Conservation (phyloP, 305 asterid species). For the Fraxinus nigra region DNA sequence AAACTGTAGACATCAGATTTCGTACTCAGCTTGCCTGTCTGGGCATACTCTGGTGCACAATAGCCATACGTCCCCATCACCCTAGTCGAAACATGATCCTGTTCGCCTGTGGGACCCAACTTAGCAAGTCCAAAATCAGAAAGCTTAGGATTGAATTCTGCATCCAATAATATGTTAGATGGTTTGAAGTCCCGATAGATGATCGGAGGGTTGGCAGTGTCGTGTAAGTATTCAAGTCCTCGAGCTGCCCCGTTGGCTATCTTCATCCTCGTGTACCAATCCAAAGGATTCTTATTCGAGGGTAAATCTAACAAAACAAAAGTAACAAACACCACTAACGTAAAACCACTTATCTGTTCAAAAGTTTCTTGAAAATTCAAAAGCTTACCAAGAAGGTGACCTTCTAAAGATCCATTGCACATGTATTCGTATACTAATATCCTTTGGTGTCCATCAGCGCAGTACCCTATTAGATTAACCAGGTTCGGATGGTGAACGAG, state of each 20-base stretch:
- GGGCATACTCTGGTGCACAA: slow-evolving; percentile 62
- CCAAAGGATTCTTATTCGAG: slow-evolving; percentile 41
- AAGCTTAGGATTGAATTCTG: slow-evolving; percentile 45
- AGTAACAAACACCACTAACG: not conserved
- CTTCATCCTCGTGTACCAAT: slow-evolving; percentile 57
- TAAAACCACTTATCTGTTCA: not conserved
- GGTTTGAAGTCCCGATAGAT: slow-evolving; percentile 59
- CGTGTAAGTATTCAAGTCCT: slow-evolving; percentile 65
- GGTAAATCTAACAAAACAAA: slow-evolving; percentile 28
- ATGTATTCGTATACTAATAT: slow-evolving; percentile 50
- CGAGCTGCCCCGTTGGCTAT: slow-evolving; percentile 61
- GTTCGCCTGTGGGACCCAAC: slow-evolving; percentile 45
- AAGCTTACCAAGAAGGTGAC: slow-evolving; percentile 48
- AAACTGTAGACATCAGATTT: slow-evolving; percentile 61
- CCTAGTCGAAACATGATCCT: slow-evolving; percentile 55
- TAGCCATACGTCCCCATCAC: slow-evolving; percentile 71
- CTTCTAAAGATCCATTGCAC: slow-evolving; percentile 51
- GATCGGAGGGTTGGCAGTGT: slow-evolving; percentile 50
- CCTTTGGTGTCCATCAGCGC: slow-evolving; percentile 61
- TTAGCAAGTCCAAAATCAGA: slow-evolving; percentile 67
- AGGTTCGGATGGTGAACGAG: slow-evolving; percentile 50
- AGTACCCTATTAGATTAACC: slow-evolving; percentile 54
- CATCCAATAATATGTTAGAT: slow-evolving; percentile 53
- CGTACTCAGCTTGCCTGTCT: slow-evolving; percentile 47
- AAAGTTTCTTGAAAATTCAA: not conserved